Evolutionary conservation across 148 eudicot genomes (phyloP).

Genomic region (Oxyria digyna): DNA sequence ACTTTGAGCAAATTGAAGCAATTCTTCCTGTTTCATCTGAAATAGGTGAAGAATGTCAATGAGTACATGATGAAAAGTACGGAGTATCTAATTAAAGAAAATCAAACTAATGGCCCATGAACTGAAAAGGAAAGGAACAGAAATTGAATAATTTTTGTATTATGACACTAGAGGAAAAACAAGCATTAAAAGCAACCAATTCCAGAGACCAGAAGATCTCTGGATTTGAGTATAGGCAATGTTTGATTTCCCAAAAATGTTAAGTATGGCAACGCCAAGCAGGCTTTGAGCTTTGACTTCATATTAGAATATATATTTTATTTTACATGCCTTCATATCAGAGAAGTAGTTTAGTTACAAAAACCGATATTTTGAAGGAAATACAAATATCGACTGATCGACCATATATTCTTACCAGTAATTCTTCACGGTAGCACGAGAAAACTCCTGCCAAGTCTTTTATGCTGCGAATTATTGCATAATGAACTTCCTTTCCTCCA

Average conservation of each 20-base stretch:
- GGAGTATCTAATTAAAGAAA: neutral
- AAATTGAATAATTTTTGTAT: no score
- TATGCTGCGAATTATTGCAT: slow-evolving; percentile 29
- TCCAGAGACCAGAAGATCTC: no score
- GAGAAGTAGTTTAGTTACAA: neutral
- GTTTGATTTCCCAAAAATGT: no score
- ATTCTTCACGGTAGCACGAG: slow-evolving; percentile 50
- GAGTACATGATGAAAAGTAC: neutral
- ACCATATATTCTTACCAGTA: slow-evolving; percentile 58
- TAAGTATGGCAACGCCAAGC: neutral
- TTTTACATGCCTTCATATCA: neutral
- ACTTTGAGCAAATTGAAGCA: slow-evolving; percentile 57
- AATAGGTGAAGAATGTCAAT: neutral
- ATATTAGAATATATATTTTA: neutral
- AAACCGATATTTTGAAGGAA: neutral
- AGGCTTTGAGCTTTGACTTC: neutral
- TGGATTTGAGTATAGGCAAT: no score
- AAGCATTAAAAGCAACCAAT: no score
- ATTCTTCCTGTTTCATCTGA: slow-evolving; percentile 61
- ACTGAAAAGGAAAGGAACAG: neutral
- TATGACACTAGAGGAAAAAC: no score
- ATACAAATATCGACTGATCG: neutral
- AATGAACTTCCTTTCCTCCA: slow-evolving; percentile 51
- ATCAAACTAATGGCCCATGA: neutral
- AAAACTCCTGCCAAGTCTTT: slow-evolving; percentile 41